Percentiles rank a stretch among this genome's conserved stretches.
phyloP scores from a whole-genome alignment of 1,284 basidiomycete genomes.

The Moesziomyces sp. region DNA sequence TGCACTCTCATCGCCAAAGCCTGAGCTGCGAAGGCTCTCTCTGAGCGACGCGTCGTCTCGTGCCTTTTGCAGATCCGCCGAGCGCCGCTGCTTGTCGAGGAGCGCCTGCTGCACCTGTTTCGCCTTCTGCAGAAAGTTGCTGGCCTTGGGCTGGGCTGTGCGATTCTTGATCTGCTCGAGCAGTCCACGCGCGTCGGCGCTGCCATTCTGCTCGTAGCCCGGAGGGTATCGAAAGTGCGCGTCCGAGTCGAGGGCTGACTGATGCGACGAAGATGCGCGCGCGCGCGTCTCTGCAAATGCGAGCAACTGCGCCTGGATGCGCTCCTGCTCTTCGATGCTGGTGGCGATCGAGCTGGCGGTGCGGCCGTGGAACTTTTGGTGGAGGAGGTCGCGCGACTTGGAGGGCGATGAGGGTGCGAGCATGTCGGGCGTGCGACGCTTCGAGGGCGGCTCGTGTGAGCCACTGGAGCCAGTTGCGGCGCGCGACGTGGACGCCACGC shows the following conservation, averaged over 20 bases:
- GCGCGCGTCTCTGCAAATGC: conserved; percentile 34
- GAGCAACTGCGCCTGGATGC: conserved; percentile 21
- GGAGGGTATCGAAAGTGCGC: conserved; percentile 24
- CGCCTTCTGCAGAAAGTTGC: conserved; percentile 33
- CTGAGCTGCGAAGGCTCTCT: conserved; percentile 23
- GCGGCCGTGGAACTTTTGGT: not conserved
- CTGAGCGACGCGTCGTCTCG: conserved; percentile 19
- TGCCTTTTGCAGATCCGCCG: conserved; percentile 11
- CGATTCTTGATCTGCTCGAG: conserved; percentile 38
- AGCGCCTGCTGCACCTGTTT: conserved; percentile 43
- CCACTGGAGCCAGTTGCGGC: not conserved
- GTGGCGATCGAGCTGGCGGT: not conserved
- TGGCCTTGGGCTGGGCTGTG: conserved; percentile 17
- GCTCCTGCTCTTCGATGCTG: conserved; percentile 17
- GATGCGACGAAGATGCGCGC: conserved; percentile 9
- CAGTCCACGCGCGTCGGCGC: conserved; percentile 18
- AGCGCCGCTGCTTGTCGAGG: conserved; percentile 31
- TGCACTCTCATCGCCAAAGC: conserved; percentile 14
- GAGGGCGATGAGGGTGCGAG: conserved; percentile 29
- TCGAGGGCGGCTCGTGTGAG: conserved; percentile 1
- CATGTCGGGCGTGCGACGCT: conserved; percentile 15
- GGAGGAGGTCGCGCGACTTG: conserved; percentile 4
- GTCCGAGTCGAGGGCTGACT: not conserved
- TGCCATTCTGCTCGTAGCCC: conserved; percentile 4
- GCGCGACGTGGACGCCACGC: conserved; percentile 22